Evolutionary conservation across 495 filamentous ascomycete species (phyloP), one percentile per base, ranked within the genome.

Genomic region (Chaetomium fimeti): DNA sequence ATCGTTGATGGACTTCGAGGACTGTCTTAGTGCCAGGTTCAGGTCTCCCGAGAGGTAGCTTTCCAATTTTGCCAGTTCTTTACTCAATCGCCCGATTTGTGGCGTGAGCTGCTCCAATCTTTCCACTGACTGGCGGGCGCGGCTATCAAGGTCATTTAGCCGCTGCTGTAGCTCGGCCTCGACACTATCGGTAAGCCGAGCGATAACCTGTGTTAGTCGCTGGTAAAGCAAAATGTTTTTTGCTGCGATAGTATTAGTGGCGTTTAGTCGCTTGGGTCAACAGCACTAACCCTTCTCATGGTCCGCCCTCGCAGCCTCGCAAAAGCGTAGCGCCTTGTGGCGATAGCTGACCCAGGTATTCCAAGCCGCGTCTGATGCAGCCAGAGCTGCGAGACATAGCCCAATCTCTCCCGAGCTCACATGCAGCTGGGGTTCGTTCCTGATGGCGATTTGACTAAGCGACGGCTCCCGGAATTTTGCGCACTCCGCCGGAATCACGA

Each of bases 301-400:
- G 43, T 92, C 89, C 7, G 82, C 78, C 22, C 90, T 81, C 13
- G 87, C 84, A 7, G 89, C 89, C 53, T 91, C 86, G 71, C 92
- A 96, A 36, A 93, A 89, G 2, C 89, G 75, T 49, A 92, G 74
- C 8, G 91, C 90, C 75, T 91, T 92, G 70, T 93, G 89, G 13
- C 85, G 75, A 64, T 84, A 82, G 68, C 78, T 83, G 20, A 83
- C 70, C 80, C 81, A 85, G 15, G 83, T 83, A 20, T 70, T 78
- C 81, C 79, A 83, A 16, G 79, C 76, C 11, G 80, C 77, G 61
- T 83, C 73, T 75, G 89, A 82, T 80, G 89, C 75, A 73, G 88
- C 77, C 81, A 97, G 63, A 77, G 90, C 59, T 72, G 89, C 85
- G 81, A 97, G 66, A 67, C 76, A 78, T 3, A 76, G 74, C 15